These are phyloP conservation scores for Acanthamoeba polyphaga DNA, from an alignment of 208 protist genomes.

Conservation along the genomic window DNA sequence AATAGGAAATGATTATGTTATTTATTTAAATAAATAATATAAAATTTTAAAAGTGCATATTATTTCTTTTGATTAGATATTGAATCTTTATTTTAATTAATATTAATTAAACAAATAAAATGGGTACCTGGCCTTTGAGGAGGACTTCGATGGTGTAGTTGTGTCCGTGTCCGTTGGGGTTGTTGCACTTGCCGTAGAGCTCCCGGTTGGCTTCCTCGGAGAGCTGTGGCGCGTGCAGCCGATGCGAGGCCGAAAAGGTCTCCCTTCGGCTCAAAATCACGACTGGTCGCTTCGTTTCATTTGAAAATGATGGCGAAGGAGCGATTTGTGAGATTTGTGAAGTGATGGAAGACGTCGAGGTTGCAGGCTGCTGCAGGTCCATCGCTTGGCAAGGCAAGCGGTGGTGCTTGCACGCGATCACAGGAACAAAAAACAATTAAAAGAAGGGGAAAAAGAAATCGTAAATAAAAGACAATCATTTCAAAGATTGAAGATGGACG, in stretches of 20 bases:
- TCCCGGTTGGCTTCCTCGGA: constrained; percentile 76
- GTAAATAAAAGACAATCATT: neutral
- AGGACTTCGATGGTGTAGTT: constrained; percentile 82
- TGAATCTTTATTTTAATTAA: too few relatives aligned
- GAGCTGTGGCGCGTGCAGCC: constrained; percentile 77
- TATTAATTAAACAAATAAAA: too few relatives aligned
- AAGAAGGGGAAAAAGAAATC: neutral
- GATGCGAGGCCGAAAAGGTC: constrained; percentile 75
- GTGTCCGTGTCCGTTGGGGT: constrained; percentile 84
- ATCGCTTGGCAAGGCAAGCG: too few relatives aligned
- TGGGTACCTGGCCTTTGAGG: constrained; percentile 70
- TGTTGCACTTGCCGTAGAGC: constrained; percentile 86
- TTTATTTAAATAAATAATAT: too few relatives aligned
- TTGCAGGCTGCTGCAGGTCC: neutral
- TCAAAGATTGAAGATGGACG: neutral
- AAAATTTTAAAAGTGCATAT: too few relatives aligned
- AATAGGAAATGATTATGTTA: too few relatives aligned
- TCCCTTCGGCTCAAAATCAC: constrained; percentile 66
- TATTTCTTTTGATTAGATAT: neutral
- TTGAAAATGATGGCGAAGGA: neutral
- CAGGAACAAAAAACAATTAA: neutral
- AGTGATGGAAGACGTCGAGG: neutral
- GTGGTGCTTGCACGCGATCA: too few relatives aligned
- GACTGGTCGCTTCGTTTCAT: neutral
- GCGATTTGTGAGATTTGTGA: neutral